Base-by-base conservation (phyloP, 2,329 filamentous ascomycete species). In the Colletotrichum navitas region DNA sequence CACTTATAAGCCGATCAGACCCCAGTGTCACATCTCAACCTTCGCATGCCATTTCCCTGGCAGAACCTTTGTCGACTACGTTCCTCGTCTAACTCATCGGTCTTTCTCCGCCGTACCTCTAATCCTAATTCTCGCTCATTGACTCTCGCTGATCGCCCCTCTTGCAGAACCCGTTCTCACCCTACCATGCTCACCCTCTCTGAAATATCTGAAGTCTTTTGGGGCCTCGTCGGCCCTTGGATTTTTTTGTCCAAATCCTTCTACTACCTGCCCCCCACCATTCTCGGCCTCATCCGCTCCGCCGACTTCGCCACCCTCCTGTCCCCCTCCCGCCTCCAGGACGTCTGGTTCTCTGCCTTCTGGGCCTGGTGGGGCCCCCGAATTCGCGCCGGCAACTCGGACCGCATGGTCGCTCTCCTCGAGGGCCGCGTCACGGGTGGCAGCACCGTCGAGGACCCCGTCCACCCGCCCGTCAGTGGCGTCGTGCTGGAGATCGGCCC, bases 401-500 rank as follows among this genome's bases (percentile, higher is more conserved):
- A 75, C 0, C 79, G 79, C 36, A 86, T 92, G 3, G 77, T 86
- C 12, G 87, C 90, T 0, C 80, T 91, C 2, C 83, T 91, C 2
- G 82, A 87, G 68, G 88, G 88, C 16, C 82, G 84, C 39, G 81
- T 85, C 5, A 67, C 67, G 14, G 74, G 75, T 18, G 87, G 86
- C 7, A 71, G 56, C 7, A 75, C 83, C 47, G 72, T 81, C 6
- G 78, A 80, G 0, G 78, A 78, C 18, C 76, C 75, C 49, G 79
- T 77, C 26, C 76, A 78, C 66, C 76, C 80, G 68, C 83, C 83
- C 3, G 80, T 89, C 11, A 76, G 76, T 0, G 89, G 90, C 3
- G 81, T 85, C 2, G 86, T 90, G 6, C 78, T 92, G 54, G 91
- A 93, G 79, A 84, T 92, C 65, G 90, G 90, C 3, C 86, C 90